Base-by-base conservation (phyloP, 495 filamentous ascomycete genomes). In the Penicillium canescens region DNA sequence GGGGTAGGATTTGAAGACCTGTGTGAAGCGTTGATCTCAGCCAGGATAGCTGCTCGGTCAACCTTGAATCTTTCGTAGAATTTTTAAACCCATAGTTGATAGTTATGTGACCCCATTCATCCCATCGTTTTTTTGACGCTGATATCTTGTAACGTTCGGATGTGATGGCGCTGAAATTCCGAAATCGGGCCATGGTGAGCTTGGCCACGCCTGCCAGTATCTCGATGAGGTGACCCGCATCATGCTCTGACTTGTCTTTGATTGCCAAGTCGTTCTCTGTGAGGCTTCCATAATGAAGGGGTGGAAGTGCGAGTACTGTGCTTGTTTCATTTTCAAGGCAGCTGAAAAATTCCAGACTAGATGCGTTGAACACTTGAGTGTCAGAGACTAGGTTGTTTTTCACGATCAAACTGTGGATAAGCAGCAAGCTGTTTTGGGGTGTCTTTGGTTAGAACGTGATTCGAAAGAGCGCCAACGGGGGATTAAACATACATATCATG, bases 181-280 rank as follows among this genome's bases (percentile, higher is more conserved):
- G 64, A 48, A 74, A 75, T 3, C 62, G 57, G n/a, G 71, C 55
- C 5, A 60, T 46, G 35, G 76, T 62, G 9, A 70, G 38, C 1
- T 74, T 44, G 1, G 63, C 55, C 75, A 73, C 80, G 4, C 75
- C 74, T 3, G 77, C 73, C 46, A 79, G 77, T 28, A 73, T 68
- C 49, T 78, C 69, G 2, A 70, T 61, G 7, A 81, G 58, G 34
- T 70, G 64, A 46, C 75, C 69, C 13, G 72, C 56, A 20, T 78
- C 62, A 34, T 59, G 56, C 9, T 69, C 54, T 2, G 53, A 44
- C 24, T 66, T 67, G 9, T 54, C 61, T 31, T 37, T 57, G 2
- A 68, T 55, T 1, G 52, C 42, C 2, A 56, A 55, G n/a, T 53
- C 37, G 20, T 62, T 56, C 14, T 65, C 54, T 0, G 54, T 45